Evolutionary conservation across 2,329 filamentous ascomycete species (phyloP).

Genomic region (Septoria petroselini): DNA sequence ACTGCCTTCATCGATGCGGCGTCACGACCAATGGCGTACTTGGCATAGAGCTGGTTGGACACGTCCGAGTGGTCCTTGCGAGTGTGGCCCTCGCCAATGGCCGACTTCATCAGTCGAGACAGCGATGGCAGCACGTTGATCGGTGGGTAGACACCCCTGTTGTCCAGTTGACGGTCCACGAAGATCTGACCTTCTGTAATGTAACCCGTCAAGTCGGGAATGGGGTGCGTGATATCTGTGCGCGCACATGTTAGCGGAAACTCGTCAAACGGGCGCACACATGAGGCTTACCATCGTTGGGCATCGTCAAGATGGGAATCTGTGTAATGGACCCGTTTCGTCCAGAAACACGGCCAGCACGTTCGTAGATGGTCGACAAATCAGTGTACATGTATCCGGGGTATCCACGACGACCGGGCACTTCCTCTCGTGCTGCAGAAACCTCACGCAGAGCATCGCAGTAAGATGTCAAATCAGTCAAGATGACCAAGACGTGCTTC

Average conservation of each 20-base stretch:
- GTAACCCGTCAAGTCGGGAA: conserved; percentile 97
- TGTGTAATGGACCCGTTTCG: conserved; percentile 98
- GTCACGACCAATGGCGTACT: conserved; percentile 98
- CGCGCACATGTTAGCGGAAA: conserved; percentile 12
- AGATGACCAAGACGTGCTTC: conserved; percentile 98
- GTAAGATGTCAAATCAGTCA: conserved; percentile 96
- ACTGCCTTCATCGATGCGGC: conserved; percentile 99
- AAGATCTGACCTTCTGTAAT: conserved; percentile 99
- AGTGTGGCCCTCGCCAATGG: conserved; percentile 95
- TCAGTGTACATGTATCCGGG: conserved; percentile 99
- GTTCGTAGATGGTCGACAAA: conserved; percentile 99
- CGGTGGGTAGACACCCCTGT: conserved; percentile 96
- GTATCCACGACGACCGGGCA: conserved; percentile 97
- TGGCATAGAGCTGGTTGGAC: conserved; percentile 98
- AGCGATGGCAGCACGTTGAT: conserved; percentile 98
- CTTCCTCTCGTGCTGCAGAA: conserved; percentile 95
- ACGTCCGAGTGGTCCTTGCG: conserved; percentile 97
- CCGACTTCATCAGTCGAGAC: conserved; percentile 99
- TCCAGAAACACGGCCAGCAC: conserved; percentile 93
- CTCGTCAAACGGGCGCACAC: background rate
- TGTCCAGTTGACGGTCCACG: conserved; percentile 87
- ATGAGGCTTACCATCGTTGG: conserved; percentile 72
- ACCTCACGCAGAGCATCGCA: conserved; percentile 99
- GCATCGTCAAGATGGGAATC: conserved; percentile 98
- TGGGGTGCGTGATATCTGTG: conserved; percentile 91